Conservation (phyloP, 805 yeast genomes). For the Myxozyma kluyveri region DNA sequence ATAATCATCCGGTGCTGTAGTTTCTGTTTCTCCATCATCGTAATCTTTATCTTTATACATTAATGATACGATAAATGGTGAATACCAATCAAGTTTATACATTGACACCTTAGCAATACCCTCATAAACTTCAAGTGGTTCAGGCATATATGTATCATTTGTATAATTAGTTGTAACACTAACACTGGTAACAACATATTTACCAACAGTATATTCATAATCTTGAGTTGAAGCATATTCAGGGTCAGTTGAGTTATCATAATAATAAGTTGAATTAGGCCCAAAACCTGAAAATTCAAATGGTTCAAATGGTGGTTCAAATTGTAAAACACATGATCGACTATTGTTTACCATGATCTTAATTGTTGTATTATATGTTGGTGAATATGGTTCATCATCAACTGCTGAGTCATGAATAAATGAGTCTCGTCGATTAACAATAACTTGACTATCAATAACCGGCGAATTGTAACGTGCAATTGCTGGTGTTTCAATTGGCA, state of each 20-base stretch:
- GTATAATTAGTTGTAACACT: constrained; percentile 25
- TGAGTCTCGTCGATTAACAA: not conserved
- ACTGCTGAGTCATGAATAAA: not conserved
- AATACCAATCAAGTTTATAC: constrained; percentile 25
- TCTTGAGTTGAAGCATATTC: constrained; percentile 4
- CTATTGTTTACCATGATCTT: constrained; percentile 25
- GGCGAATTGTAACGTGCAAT: not conserved
- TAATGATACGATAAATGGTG: constrained; percentile 26
- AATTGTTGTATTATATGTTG: constrained; percentile 23
- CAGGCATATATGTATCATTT: constrained; percentile 11
- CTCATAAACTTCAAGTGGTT: constrained; percentile 19
- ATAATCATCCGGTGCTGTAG: constrained; percentile 34
- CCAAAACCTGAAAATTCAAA: constrained; percentile 19
- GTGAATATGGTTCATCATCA: constrained; percentile 2
- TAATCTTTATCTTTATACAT: constrained; percentile 32
- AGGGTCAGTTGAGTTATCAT: not conserved
- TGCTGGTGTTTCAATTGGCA: constrained; percentile 4
- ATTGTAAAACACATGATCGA: constrained; percentile 27
- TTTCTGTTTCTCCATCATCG: constrained; percentile 36
- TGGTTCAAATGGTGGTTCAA: constrained; percentile 25
- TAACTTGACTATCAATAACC: constrained; percentile 2
- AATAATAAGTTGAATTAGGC: constrained; percentile 14
- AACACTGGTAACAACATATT: constrained; percentile 24
- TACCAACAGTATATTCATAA: constrained; percentile 7
- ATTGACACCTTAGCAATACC: constrained; percentile 27